Percentiles rank a stretch among this genome's conserved stretches.
These are phyloP conservation scores for Thermothelomyces thermophilus DNA, from an alignment of 2,329 filamentous ascomycete species.

Conservation along the genomic window DNA sequence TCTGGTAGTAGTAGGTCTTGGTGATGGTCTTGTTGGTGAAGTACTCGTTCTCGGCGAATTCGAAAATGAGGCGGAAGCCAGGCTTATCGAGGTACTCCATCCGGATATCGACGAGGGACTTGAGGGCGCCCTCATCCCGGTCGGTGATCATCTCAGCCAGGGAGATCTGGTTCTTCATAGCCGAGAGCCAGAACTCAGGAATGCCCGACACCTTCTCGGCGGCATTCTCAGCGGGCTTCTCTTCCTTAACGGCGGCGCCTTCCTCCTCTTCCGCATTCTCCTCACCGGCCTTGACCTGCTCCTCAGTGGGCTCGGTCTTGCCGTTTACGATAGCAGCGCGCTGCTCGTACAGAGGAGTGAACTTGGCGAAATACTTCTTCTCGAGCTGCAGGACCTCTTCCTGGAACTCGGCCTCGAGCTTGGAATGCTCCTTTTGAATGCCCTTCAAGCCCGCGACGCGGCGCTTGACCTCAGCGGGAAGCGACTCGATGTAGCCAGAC, in stretches of 20 bases:
- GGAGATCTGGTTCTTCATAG: slow-evolving; percentile 99
- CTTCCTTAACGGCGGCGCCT: slow-evolving; percentile 47
- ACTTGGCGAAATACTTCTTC: slow-evolving; percentile 99
- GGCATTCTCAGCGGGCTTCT: slow-evolving; percentile 50
- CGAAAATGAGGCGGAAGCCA: slow-evolving; percentile 96
- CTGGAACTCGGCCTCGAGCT: slow-evolving; percentile 97
- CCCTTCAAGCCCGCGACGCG: slow-evolving; percentile 94
- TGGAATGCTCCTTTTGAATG: slow-evolving; percentile 97
- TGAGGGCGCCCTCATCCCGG: slow-evolving; percentile 88
- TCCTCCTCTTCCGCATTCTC: slow-evolving; percentile 57
- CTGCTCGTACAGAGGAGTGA: slow-evolving; percentile 94
- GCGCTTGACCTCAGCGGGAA: slow-evolving; percentile 81
- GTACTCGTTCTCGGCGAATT: slow-evolving; percentile 90
- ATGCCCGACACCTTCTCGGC: slow-evolving; percentile 61
- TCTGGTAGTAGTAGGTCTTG: slow-evolving; percentile 99
- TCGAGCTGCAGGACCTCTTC: slow-evolving; percentile 96
- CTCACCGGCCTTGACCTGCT: slow-evolving; percentile 82
- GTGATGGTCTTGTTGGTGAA: slow-evolving; percentile 96
- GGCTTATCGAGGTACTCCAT: slow-evolving; percentile 99
- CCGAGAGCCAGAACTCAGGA: slow-evolving; percentile 98
- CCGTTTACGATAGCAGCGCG: slow-evolving; percentile 92
- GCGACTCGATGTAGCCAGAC: slow-evolving; percentile 95
- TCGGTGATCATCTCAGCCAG: slow-evolving; percentile 98
- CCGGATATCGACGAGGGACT: slow-evolving; percentile 83
- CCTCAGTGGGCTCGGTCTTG: slow-evolving; percentile 72